These are phyloP conservation scores for Lablab purpureus DNA, from an alignment of 306 rosid species.

Conservation along the genomic window DNA sequence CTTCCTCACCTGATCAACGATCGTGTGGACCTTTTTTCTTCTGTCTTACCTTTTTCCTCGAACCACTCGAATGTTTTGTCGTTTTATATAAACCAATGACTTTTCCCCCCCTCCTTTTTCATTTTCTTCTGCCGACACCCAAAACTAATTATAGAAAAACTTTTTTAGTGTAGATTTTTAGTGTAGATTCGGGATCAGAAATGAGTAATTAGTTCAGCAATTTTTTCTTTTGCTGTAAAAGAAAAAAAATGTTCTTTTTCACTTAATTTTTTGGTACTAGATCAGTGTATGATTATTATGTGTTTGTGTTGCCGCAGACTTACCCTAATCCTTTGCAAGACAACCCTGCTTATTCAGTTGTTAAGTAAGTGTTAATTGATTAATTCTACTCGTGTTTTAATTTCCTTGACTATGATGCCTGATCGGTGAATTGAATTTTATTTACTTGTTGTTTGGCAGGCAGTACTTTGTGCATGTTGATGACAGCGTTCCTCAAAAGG, in stretches of 20 bases:
- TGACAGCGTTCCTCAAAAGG: constrained; percentile 85
- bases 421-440: constrained; percentile 16
- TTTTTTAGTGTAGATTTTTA: too few relatives aligned
- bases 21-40: neutral
- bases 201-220: neutral
- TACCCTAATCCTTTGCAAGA: constrained; percentile 84
- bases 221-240: neutral
- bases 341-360: constrained; percentile 95
- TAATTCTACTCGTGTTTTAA: neutral
- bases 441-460: constrained; percentile 59
- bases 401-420: neutral
- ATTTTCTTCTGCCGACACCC: constrained; percentile 20
- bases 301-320: constrained; percentile 63
- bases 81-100: neutral
- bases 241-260: neutral
- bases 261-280: neutral
- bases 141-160: neutral
- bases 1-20: neutral
- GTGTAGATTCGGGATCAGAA: neutral
- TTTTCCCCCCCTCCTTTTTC: neutral
- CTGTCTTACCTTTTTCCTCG: neutral
- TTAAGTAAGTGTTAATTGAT: constrained; percentile 61
- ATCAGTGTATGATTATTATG: neutral
- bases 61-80: neutral
- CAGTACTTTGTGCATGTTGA: constrained; percentile 93